Percentiles rank a stretch among this genome's conserved stretches.
phyloP scores from a whole-genome alignment of 2,329 filamentous ascomycete genomes.

The Elsinoe batatas region DNA sequence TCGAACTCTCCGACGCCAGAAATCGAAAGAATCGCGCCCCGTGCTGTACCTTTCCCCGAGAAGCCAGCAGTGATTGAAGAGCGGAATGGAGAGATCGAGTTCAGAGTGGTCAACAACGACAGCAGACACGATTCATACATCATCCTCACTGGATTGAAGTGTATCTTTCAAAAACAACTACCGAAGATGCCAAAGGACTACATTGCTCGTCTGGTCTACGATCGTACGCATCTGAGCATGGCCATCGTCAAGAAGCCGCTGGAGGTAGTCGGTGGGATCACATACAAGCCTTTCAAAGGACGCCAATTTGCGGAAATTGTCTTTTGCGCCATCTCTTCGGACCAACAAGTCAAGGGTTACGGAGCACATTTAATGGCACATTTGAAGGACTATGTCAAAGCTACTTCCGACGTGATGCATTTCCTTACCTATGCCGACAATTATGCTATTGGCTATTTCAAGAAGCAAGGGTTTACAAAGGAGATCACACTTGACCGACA shows the following conservation, averaged over 20 bases:
- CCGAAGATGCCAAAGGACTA: slow-evolving; percentile 99
- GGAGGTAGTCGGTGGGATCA: slow-evolving; percentile 63
- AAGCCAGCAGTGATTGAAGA: slow-evolving; percentile 94
- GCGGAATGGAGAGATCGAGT: slow-evolving; percentile 87
- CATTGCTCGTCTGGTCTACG: slow-evolving; percentile 93
- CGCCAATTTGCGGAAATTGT: slow-evolving; percentile 96
- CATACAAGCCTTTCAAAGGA: slow-evolving; percentile 86
- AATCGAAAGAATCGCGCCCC: slow-evolving; percentile 20
- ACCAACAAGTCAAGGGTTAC: slow-evolving; percentile 98
- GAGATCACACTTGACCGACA: slow-evolving; percentile 86
- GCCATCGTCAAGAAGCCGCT: slow-evolving; percentile 80
- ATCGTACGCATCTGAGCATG: slow-evolving; percentile 89
- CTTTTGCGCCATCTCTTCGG: slow-evolving; percentile 93
- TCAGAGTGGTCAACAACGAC: slow-evolving; percentile 96
- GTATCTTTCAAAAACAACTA: slow-evolving; percentile 95
- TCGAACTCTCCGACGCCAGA: slow-evolving; percentile 29
- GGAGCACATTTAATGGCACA: slow-evolving; percentile 97
- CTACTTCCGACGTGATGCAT: slow-evolving; percentile 93
- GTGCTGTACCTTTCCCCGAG: slow-evolving; percentile 71
- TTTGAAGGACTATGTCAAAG: slow-evolving; percentile 95
- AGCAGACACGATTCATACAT: slow-evolving; percentile 78
- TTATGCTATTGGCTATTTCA: slow-evolving; percentile 97
- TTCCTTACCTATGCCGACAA: slow-evolving; percentile 98
- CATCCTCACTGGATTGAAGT: slow-evolving; percentile 90
- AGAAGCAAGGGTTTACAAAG: slow-evolving; percentile 98